A percentile compares a stretch with the other conserved stretches of the same genome.
Evolutionary conservation across 768 basidiomycete species (phyloP).

Genomic region (Neoboletus subvelutipes): DNA sequence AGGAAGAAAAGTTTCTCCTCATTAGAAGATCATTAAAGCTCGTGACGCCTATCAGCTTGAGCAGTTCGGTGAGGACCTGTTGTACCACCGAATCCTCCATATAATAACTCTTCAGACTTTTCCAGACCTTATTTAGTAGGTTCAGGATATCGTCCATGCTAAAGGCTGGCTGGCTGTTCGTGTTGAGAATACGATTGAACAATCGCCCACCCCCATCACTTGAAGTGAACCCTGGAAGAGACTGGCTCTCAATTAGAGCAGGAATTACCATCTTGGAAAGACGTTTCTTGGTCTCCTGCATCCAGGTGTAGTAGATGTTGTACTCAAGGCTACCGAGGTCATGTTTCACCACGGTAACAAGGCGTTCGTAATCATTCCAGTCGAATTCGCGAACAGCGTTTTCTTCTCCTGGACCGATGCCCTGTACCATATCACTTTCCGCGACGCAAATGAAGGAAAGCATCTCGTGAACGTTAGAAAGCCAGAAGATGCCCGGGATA

Average conservation of each 20-base stretch:
- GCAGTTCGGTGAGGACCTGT: constrained; percentile 90
- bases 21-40: constrained; percentile 98
- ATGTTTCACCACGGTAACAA: constrained; percentile 98
- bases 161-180: constrained; percentile 85
- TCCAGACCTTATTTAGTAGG: constrained; percentile 96
- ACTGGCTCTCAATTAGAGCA: constrained; percentile 97
- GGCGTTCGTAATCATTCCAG: constrained; percentile 94
- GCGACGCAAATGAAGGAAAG: constrained; percentile 98
- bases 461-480: constrained; percentile 99
- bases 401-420: constrained; percentile 95
- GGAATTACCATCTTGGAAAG: constrained; percentile 98
- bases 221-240: constrained; percentile 95
- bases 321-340: constrained; percentile 98
- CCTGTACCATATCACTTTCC: constrained; percentile 98
- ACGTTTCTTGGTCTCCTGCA: constrained; percentile 96
- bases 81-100: constrained; percentile 97
- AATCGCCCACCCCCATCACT: constrained; percentile 90
- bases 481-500: constrained; percentile 96
- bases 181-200: constrained; percentile 88
- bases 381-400: constrained; percentile 89
- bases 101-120: constrained; percentile 96
- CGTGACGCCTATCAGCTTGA: constrained; percentile 94
- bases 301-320: constrained; percentile 99
- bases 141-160: constrained; percentile 99
- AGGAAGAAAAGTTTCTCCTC: constrained; percentile 98